These are phyloP conservation scores for Usnea hakonensis DNA, from an alignment of 495 filamentous ascomycete species.

Conservation along the genomic window DNA sequence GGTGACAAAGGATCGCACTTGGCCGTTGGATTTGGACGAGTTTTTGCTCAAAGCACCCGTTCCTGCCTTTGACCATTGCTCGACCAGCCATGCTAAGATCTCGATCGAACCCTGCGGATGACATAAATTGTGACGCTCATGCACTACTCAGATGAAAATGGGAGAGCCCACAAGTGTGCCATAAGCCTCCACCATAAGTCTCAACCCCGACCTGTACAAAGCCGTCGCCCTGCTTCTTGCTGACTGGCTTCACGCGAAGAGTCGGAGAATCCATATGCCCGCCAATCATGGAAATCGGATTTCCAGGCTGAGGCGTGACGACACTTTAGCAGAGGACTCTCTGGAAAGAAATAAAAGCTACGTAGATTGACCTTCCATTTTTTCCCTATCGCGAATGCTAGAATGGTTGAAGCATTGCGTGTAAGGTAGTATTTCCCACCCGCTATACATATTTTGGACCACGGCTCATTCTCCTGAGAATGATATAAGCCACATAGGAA, in stretches of 20 bases:
- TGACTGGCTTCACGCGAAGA: slow-evolving; percentile 85
- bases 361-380: slow-evolving; percentile 60
- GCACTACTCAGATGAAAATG: not conserved
- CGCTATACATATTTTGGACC: slow-evolving; percentile 68
- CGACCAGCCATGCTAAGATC: slow-evolving; percentile 88
- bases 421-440: slow-evolving; percentile 97
- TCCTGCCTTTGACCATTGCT: slow-evolving; percentile 65
- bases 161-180: slow-evolving; percentile 48
- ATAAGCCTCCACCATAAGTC: slow-evolving; percentile 84
- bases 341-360: not conserved
- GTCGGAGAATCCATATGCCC: slow-evolving; percentile 94
- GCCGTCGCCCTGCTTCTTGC: slow-evolving; percentile 78
- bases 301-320: slow-evolving; percentile 57
- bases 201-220: slow-evolving; percentile 95
- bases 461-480: slow-evolving; percentile 73
- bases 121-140: not conserved
- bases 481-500: not conserved
- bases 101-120: slow-evolving; percentile 72
- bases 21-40: slow-evolving; percentile 86
- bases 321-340: not conserved
- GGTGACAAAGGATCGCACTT: slow-evolving; percentile 36
- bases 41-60: slow-evolving; percentile 72
- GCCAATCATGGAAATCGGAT: slow-evolving; percentile 89
- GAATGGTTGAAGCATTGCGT: slow-evolving; percentile 84
- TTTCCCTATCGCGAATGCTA: slow-evolving; percentile 89